Conservation (phyloP, 2,329 filamentous ascomycete species). For the Paecilomyces formosus region DNA sequence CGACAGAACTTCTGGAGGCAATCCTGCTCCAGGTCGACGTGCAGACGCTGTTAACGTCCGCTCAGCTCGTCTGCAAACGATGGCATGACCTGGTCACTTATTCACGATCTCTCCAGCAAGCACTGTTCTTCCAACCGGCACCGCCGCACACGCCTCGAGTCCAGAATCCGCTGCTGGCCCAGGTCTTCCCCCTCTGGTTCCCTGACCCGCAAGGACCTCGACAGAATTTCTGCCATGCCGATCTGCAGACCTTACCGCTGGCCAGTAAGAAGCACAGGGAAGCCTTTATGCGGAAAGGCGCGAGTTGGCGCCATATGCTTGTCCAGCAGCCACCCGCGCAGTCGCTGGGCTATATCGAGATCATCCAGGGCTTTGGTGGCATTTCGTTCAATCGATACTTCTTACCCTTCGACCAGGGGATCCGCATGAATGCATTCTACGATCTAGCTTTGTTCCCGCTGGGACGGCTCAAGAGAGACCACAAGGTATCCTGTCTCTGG, state of each 20-base stretch:
- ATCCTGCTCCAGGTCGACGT: slow-evolving; percentile 11
- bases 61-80: slow-evolving; percentile 8
- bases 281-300: background rate
- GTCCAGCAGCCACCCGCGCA: slow-evolving; percentile 2
- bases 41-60: slow-evolving; percentile 10
- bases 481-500: background rate
- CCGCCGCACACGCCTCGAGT: background rate
- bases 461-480: background rate
- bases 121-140: background rate
- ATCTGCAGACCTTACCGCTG: slow-evolving; percentile 11
- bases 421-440: background rate
- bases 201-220: background rate
- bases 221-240: background rate
- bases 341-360: background rate
- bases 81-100: background rate
- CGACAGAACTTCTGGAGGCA: slow-evolving; percentile 9
- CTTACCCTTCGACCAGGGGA: background rate
- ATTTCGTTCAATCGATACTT: background rate
- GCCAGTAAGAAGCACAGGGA: slow-evolving; percentile 6
- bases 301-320: slow-evolving; percentile 3
- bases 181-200: background rate
- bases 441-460: background rate
- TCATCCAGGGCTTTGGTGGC: background rate
- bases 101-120: background rate
- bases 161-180: background rate